phyloP scores from a whole-genome alignment of 768 basidiomycete species.

The Lactarius quietus region DNA sequence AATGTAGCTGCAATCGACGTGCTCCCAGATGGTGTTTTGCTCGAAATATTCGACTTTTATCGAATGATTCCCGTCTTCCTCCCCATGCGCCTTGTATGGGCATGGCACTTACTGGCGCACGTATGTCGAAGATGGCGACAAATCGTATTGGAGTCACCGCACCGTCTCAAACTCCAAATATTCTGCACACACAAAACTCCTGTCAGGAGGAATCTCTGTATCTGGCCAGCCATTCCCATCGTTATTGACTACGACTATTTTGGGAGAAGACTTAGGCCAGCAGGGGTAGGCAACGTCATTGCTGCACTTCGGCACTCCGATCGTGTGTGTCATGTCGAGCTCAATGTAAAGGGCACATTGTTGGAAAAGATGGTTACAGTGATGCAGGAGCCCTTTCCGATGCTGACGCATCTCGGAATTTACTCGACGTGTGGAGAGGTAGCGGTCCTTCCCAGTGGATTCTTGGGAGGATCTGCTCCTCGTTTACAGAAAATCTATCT shows the following conservation, averaged over 20 bases:
- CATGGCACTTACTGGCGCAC: too few relatives aligned
- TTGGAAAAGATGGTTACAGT: background rate
- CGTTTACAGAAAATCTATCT: background rate
- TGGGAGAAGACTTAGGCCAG: background rate
- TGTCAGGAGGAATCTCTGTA: too few relatives aligned
- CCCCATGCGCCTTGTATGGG: too few relatives aligned
- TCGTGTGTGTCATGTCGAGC: background rate
- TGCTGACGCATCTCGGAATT: background rate
- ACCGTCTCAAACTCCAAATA: too few relatives aligned
- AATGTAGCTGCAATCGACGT: too few relatives aligned
- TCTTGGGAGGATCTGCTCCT: background rate
- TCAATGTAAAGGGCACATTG: background rate
- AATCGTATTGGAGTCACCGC: too few relatives aligned
- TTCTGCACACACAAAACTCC: too few relatives aligned
- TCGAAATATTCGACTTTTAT: too few relatives aligned
- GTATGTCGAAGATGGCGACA: too few relatives aligned
- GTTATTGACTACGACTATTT: background rate
- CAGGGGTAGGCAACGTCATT: background rate
- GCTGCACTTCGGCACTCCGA: background rate
- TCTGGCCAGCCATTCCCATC: background rate
- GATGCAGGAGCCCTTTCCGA: background rate
- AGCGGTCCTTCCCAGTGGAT: background rate
- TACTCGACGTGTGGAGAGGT: background rate
- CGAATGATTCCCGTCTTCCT: too few relatives aligned
- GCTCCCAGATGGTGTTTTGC: too few relatives aligned